Conservation (phyloP, 306 rosid species). For the Rosa rugosa region DNA sequence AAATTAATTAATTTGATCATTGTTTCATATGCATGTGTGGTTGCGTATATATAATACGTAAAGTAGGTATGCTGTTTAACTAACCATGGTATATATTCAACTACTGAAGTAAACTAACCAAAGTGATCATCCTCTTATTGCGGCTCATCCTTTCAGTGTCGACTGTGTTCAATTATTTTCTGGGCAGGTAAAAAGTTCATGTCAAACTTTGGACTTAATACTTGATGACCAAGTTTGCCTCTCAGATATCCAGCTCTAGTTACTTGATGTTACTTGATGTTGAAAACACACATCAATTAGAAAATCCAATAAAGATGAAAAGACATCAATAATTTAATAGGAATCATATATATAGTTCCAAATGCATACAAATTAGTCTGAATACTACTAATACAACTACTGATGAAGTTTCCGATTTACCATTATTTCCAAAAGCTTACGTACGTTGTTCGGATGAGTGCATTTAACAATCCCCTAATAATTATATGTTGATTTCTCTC, state of each 20-base stretch:
- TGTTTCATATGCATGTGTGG: neutral
- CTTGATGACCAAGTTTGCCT: neutral
- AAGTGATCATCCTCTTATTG: neutral
- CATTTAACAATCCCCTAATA: too few species aligned
- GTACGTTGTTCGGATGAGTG: too few species aligned
- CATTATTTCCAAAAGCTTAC: too few species aligned
- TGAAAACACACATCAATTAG: neutral
- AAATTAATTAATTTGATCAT: neutral
- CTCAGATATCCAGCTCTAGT: neutral
- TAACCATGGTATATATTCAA: neutral
- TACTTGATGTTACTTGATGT: neutral
- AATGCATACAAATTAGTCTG: too few species aligned
- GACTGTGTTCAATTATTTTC: neutral
- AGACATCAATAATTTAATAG: too few species aligned
- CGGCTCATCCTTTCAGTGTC: conserved; percentile 1
- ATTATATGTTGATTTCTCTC: too few species aligned
- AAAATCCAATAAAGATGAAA: neutral
- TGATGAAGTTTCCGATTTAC: too few species aligned
- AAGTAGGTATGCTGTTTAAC: conserved; percentile 4
- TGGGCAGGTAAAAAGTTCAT: conserved; percentile 15
- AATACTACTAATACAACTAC: too few species aligned
- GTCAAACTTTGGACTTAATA: conserved; percentile 5
- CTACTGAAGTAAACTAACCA: neutral
- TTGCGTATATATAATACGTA: neutral
- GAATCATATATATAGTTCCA: too few species aligned